phyloP scores from a whole-genome alignment of 345 rosid species.

The Brassica incana region DNA sequence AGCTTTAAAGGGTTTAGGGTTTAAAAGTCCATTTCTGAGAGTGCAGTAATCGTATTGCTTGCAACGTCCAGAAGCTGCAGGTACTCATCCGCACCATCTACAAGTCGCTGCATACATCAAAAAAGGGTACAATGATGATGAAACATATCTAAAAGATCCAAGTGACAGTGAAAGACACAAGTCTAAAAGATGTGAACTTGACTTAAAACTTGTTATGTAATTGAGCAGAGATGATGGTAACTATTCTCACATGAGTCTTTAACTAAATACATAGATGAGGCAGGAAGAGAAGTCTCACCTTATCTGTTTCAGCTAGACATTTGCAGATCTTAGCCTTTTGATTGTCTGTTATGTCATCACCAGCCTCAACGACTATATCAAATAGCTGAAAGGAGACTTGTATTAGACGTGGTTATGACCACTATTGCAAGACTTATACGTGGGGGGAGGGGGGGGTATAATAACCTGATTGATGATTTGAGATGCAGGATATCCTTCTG shows the following conservation, averaged over 20 bases:
- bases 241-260: background rate
- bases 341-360: constrained; percentile 74
- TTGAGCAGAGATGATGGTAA: background rate
- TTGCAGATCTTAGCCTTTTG: constrained; percentile 92
- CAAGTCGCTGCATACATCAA: constrained; percentile 62
- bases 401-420: constrained; percentile 17
- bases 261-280: background rate
- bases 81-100: constrained; percentile 97
- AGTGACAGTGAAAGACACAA: background rate
- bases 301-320: constrained; percentile 73
- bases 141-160: background rate
- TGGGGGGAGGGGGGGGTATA: background rate
- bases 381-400: constrained; percentile 53
- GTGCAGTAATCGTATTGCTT: constrained; percentile 65
- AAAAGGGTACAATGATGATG: background rate
- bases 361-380: constrained; percentile 58
- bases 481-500: constrained; percentile 91
- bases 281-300: constrained; percentile 46
- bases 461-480: constrained; percentile 80
- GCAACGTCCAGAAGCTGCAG: constrained; percentile 85
- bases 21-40: constrained; percentile 51
- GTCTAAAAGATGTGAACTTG: background rate
- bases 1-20: background rate
- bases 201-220: background rate
- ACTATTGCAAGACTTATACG: background rate